Evolutionary conservation across 129 eudicot species (phyloP), one percentile per base, ranked within the genome.

Genomic region (Glebionis coronaria): DNA sequence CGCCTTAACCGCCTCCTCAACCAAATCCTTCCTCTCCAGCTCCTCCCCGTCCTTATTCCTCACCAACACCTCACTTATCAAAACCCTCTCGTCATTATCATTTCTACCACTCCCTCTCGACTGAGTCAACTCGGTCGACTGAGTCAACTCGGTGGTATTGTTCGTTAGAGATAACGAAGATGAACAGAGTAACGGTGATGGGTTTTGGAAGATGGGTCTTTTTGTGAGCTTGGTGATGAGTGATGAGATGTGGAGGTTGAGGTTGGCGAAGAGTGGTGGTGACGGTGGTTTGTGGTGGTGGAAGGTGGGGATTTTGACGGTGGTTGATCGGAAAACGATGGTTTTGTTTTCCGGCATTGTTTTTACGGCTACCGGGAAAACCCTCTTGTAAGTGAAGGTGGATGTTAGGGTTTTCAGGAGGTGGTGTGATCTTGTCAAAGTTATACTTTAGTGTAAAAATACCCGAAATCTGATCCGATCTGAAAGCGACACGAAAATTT

Each of bases 21-120:
- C 99, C 81, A 94, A 73, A 61, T 94, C 97, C 71, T 87, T 94
- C 84, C 93, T 77, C 46, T 94, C 99, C n/a, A 94, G 84, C 76
- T 84, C 97, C 71, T 94, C 99, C 2, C 99, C 99, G 45, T 94
- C 99, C 64, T 87, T 94, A 70, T 78, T 85, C 77, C 90, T 89
- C 74, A 94, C 90, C 64, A 85, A 74, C 44, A 93, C 97, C 83
- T 93, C 99, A 63, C 99, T 93, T 13, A 93, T 86, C 62, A 93
- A 65, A 72, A 89, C 99, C 63, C 99, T 83, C 78, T 93, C 99
- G 18, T 93, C 97, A 23, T 78, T 84, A 35, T 79, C 85, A 9
- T 79, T 29, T 57, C 82, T 61, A 68, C n/a, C n/a, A n/a, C 79
- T 71, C 78, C 44, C 53, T 55, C 44, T 73, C 67, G 67, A 64